Evolutionary conservation across 176 grass and related monocot species (phyloP).

Genomic region (Areca catechu): DNA sequence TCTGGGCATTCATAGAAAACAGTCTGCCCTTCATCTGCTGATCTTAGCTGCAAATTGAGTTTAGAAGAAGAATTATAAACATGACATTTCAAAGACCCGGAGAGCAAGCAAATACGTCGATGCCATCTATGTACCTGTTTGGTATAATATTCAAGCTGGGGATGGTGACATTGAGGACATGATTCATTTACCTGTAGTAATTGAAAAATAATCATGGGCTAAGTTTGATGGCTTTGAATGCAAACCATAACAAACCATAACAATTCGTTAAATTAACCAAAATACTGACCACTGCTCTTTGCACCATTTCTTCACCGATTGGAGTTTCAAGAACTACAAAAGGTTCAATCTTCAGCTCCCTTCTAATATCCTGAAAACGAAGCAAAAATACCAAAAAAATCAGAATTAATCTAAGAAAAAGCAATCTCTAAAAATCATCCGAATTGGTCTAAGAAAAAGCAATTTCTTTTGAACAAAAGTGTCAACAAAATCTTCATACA

Average conservation of each 20-base stretch:
- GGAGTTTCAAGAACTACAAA: conserved; percentile 45
- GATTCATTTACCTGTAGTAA: conserved; percentile 24
- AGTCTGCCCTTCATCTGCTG: conserved; percentile 73
- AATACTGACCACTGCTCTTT: conserved; percentile 43
- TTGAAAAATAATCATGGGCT: not conserved
- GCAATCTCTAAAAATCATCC: not conserved
- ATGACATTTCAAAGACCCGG: not conserved
- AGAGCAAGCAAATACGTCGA: not conserved
- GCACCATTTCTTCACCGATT: conserved; percentile 12
- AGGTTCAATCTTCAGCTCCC: conserved; percentile 45
- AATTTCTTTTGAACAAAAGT: not conserved
- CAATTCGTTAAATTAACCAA: too few relatives aligned
- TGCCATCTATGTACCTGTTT: conserved; percentile 36
- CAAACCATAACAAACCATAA: too few relatives aligned
- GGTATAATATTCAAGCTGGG: conserved; percentile 47
- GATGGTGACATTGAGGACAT: conserved; percentile 38
- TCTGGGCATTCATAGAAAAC: conserved; percentile 44
- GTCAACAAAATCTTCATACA: too few relatives aligned
- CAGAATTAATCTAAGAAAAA: not conserved
- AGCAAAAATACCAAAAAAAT: not conserved
- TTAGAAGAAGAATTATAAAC: conserved; percentile 2
- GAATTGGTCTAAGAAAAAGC: not conserved
- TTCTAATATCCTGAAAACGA: conserved; percentile 57
- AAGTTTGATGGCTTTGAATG: too few relatives aligned
- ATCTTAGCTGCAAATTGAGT: conserved; percentile 45